phyloP scores from a whole-genome alignment of 2,329 filamentous ascomycete species.

The Curvularia verruculosa region DNA sequence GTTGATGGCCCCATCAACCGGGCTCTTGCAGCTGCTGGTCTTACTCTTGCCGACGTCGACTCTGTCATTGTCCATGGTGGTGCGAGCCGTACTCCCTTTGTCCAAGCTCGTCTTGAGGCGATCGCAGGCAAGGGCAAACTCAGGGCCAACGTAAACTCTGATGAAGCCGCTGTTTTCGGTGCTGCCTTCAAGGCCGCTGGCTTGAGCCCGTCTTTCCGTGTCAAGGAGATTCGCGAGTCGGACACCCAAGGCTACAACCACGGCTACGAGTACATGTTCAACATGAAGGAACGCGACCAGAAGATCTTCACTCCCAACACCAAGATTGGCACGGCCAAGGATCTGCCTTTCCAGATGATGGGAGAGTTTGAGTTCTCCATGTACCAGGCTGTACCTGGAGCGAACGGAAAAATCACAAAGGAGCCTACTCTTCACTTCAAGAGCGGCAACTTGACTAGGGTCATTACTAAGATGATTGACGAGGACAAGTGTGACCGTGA shows the following conservation, averaged over 20 bases:
- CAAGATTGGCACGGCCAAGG: constrained; percentile 77
- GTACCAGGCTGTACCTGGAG: constrained; percentile 70
- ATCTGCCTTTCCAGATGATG: constrained; percentile 80
- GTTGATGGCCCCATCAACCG: constrained; percentile 73
- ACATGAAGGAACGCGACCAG: constrained; percentile 74
- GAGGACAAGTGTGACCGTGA: constrained; percentile 77
- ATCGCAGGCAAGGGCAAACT: constrained; percentile 78
- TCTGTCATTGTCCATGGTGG: constrained; percentile 95
- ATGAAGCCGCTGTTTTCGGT: constrained; percentile 95
- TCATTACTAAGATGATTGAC: constrained; percentile 77
- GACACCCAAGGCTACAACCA: constrained; percentile 77
- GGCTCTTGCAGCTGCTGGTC: constrained; percentile 74
- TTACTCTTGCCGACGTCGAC: constrained; percentile 77
- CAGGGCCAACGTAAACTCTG: constrained; percentile 92
- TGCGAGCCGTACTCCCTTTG: constrained; percentile 87
- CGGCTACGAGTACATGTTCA: constrained; percentile 75
- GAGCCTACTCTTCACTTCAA: constrained; percentile 69
- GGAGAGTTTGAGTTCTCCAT: constrained; percentile 82
- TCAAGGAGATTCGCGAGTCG: constrained; percentile 91
- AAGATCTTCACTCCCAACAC: constrained; percentile 82
- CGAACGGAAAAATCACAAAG: constrained; percentile 56
- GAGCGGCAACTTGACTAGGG: constrained; percentile 85
- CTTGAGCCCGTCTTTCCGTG: constrained; percentile 92
- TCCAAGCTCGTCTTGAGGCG: constrained; percentile 85
- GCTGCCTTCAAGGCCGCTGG: constrained; percentile 92